Percentiles rank a stretch among this genome's conserved stretches.
Evolutionary conservation across 768 basidiomycete species (phyloP).

Genomic region (Russula emetica): DNA sequence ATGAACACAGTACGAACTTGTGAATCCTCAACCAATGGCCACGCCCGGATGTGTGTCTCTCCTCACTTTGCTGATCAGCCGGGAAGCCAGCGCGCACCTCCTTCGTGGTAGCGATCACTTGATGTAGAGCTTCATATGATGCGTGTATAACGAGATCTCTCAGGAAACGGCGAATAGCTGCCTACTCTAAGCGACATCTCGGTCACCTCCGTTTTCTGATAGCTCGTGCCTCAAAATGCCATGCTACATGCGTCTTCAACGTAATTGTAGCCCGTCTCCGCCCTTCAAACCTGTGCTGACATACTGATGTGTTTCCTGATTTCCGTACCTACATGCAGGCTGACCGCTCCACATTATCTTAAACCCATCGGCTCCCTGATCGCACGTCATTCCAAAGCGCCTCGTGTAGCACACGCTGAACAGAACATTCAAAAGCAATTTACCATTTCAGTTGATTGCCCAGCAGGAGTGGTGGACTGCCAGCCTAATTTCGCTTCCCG

Average conservation of each 20-base stretch:
- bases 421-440: conserved; percentile 13
- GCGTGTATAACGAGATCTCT: conserved; percentile 21
- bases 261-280: conserved; percentile 17
- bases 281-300: conserved; percentile 5
- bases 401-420: conserved; percentile 28
- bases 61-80: conserved; percentile 20
- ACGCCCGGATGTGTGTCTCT: conserved; percentile 9
- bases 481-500: conserved; percentile 17
- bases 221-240: conserved; percentile 11
- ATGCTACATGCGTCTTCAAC: conserved; percentile 17
- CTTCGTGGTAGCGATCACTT: conserved; percentile 26
- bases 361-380: conserved; percentile 14
- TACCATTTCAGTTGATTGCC: conserved; percentile 12
- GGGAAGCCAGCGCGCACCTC: conserved; percentile 19
- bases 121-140: conserved; percentile 16
- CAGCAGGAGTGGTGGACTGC: conserved; percentile 3
- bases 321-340: conserved; percentile 9
- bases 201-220: conserved; percentile 8
- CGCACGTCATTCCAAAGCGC: conserved; percentile 18
- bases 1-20: conserved; percentile 3
- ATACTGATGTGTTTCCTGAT: conserved; percentile 18
- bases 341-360: conserved; percentile 17
- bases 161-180: conserved; percentile 19
- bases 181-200: conserved; percentile 17
- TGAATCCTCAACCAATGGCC: not conserved